phyloP scores from a whole-genome alignment of 805 yeast genomes.

The Naumovozyma dairenensis region DNA sequence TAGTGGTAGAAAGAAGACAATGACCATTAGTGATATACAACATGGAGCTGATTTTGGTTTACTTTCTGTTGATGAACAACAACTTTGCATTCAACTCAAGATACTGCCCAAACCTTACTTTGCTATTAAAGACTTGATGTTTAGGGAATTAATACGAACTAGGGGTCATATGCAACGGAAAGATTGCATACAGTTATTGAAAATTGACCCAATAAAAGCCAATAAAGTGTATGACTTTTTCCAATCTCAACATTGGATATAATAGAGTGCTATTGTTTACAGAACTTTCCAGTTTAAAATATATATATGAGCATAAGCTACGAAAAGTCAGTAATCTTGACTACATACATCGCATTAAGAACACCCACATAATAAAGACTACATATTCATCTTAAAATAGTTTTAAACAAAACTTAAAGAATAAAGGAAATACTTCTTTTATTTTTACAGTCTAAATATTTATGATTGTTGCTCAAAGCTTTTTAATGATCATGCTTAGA shows the following conservation, averaged over 20 bases:
- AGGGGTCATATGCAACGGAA: conserved; percentile 80
- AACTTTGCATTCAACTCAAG: conserved; percentile 70
- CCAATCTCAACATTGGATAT: conserved; percentile 81
- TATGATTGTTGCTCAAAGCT: too few relatives aligned
- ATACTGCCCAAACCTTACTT: conserved; percentile 89
- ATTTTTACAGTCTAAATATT: conserved; percentile 1
- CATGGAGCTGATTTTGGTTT: conserved; percentile 76
- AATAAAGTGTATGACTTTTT: conserved; percentile 87
- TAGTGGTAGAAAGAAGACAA: conserved; percentile 32
- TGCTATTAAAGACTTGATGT: conserved; percentile 81
- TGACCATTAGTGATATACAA: conserved; percentile 55
- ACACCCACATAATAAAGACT: too few relatives aligned
- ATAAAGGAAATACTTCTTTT: not conserved
- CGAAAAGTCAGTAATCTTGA: conserved; percentile 2
- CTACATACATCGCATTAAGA: conserved; percentile 2
- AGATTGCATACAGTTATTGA: conserved; percentile 72
- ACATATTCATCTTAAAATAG: too few relatives aligned
- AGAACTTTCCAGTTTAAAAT: not conserved
- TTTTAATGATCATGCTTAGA: conserved; percentile 26
- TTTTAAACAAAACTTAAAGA: too few relatives aligned
- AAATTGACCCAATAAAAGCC: conserved; percentile 80
- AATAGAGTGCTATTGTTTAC: conserved; percentile 2
- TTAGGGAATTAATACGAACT: conserved; percentile 75
- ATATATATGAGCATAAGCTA: not conserved
- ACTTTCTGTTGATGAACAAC: conserved; percentile 79